These are phyloP conservation scores for Yamadazyma diddensiae DNA, from an alignment of 1,139 yeast species.

Conservation along the genomic window DNA sequence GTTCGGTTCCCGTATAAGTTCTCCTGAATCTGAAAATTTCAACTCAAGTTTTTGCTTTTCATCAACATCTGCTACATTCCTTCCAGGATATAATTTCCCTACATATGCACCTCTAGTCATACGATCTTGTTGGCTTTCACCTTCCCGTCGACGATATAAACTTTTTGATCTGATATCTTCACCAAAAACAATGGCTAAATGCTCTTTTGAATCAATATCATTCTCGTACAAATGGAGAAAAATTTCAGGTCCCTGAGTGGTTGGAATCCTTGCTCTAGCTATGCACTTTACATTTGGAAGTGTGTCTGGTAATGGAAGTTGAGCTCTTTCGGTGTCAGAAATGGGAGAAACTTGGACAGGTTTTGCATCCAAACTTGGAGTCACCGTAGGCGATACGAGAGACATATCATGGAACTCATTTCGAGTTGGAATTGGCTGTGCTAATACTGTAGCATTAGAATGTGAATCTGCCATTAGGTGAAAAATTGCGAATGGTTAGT, in stretches of 20 bases:
- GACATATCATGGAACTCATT: slow-evolving; percentile 22
- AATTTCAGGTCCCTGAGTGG: slow-evolving; percentile 90
- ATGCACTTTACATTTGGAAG: slow-evolving; percentile 79
- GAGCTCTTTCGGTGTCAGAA: slow-evolving; percentile 18
- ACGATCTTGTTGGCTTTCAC: slow-evolving; percentile 86
- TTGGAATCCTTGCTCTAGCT: slow-evolving; percentile 90
- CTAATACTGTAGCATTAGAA: too few species aligned
- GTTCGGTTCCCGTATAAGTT: slow-evolving; percentile 39
- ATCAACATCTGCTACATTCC: slow-evolving; percentile 67
- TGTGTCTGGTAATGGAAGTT: slow-evolving; percentile 26
- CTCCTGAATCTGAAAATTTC: slow-evolving; percentile 49
- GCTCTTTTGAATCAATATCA: slow-evolving; percentile 87
- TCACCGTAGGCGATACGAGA: slow-evolving; percentile 35
- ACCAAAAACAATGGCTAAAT: slow-evolving; percentile 95
- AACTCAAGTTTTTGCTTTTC: slow-evolving; percentile 37
- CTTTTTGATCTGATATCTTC: slow-evolving; percentile 81
- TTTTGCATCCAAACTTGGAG: slow-evolving; percentile 20
- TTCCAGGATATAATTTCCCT: slow-evolving; percentile 85
- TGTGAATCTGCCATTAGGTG: too few species aligned
- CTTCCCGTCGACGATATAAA: slow-evolving; percentile 56
- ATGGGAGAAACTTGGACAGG: slow-evolving; percentile 11
- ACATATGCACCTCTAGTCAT: slow-evolving; percentile 98
- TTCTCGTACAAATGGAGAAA: slow-evolving; percentile 87
- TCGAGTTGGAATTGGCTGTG: background rate
- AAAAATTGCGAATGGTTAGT: slow-evolving; percentile 4